Evolutionary conservation across 2,329 filamentous ascomycete genomes (phyloP).

Genomic region (Penicillium decumbens): DNA sequence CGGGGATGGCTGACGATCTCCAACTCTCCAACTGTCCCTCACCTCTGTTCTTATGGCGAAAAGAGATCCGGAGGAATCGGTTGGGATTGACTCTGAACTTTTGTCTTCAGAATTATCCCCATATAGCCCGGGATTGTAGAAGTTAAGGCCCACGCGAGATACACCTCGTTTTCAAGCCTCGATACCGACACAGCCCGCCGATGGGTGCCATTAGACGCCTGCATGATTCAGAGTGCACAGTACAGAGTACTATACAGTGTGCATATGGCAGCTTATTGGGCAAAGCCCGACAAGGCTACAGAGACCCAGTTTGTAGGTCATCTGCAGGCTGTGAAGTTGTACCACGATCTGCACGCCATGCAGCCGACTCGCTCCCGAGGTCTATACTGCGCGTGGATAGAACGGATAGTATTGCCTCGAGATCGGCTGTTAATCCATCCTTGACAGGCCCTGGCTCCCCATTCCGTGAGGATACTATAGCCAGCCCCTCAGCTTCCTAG

Average conservation of each 20-base stretch:
- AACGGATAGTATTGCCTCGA: not conserved
- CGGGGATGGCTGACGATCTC: slow-evolving; percentile 12
- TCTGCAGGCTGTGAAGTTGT: slow-evolving; percentile 15
- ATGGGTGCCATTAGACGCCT: not conserved
- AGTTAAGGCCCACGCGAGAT: not conserved
- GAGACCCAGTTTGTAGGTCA: slow-evolving; percentile 18
- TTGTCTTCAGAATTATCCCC: not conserved
- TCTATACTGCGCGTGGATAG: slow-evolving; percentile 1
- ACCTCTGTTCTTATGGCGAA: slow-evolving; percentile 9
- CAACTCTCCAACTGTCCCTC: slow-evolving; percentile 11
- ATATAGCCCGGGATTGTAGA: not conserved
- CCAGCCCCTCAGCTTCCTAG: not conserved
- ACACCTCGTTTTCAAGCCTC: not conserved
- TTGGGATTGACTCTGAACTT: not conserved
- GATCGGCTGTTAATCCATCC: slow-evolving; percentile 2
- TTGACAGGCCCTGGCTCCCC: not conserved
- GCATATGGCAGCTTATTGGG: not conserved
- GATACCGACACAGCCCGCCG: not conserved
- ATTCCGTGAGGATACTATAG: not conserved
- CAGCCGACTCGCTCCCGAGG: slow-evolving; percentile 10
- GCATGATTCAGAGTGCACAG: not conserved
- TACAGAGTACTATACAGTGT: not conserved
- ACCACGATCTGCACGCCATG: slow-evolving; percentile 15
- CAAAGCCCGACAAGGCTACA: not conserved
- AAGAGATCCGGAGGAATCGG: slow-evolving; percentile 7